phyloP scores from a whole-genome alignment of 108 stramenopile genomes.

The Skeletonema costatum region DNA sequence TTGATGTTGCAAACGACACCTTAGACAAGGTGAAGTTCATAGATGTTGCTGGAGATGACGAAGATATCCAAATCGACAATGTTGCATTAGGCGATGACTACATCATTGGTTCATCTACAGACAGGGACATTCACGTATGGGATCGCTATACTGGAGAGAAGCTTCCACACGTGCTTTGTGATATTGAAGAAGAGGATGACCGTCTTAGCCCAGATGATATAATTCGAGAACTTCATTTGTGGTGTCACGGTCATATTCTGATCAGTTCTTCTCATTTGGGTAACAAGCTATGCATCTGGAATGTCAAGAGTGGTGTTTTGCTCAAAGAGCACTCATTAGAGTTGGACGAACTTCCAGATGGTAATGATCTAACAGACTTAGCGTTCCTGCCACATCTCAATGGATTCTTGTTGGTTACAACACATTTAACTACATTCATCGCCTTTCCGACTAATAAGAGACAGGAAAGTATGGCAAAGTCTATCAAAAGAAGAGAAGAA shows the following conservation, averaged over 20 bases:
- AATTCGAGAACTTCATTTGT: neutral
- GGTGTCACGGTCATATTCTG: conserved; percentile 7
- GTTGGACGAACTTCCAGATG: neutral
- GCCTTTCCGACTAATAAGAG: neutral
- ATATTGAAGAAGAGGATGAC: conserved; percentile 20
- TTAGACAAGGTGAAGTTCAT: no score
- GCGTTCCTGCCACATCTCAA: neutral
- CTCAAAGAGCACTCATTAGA: neutral
- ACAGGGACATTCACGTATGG: conserved; percentile 6
- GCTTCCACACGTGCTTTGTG: neutral
- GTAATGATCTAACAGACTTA: neutral
- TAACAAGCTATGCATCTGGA: conserved; percentile 3
- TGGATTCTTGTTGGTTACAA: neutral
- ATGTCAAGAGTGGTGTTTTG: neutral
- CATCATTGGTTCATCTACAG: neutral
- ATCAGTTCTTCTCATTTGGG: conserved; percentile 5
- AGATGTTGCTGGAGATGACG: no score
- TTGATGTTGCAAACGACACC: neutral
- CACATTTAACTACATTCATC: neutral
- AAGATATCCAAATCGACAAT: neutral
- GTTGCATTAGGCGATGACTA: conserved; percentile 9
- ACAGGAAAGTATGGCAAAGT: neutral
- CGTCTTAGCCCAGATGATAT: neutral
- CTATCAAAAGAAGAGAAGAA: neutral
- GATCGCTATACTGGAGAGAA: conserved; percentile 9